phyloP scores from a whole-genome alignment of 768 basidiomycete genomes.

The Hypholoma sublateritium region DNA sequence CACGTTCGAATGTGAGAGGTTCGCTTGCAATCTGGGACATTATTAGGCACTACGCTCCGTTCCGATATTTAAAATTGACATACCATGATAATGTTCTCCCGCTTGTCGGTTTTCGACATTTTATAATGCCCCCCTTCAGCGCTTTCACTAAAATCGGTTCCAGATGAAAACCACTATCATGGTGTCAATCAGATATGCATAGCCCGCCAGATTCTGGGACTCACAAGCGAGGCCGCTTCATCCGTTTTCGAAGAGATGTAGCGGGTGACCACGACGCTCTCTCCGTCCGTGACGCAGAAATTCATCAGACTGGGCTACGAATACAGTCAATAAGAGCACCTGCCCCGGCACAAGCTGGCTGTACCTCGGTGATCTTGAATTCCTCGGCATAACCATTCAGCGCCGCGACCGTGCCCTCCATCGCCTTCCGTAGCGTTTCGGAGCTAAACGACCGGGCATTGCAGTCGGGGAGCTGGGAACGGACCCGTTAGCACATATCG shows the following conservation, averaged over 20 bases:
- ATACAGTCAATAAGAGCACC: not conserved
- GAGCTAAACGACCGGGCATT: slow-evolving; percentile 76
- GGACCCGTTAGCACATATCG: not conserved
- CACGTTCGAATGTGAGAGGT: slow-evolving; percentile 95
- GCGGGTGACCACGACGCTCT: slow-evolving; percentile 89
- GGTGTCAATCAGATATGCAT: not conserved
- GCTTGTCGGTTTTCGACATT: slow-evolving; percentile 94
- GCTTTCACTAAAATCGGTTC: slow-evolving; percentile 91
- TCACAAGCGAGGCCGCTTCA: slow-evolving; percentile 87
- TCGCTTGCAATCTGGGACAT: slow-evolving; percentile 75
- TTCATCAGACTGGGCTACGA: slow-evolving; percentile 85
- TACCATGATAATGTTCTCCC: slow-evolving; percentile 95
- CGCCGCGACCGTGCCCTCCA: slow-evolving; percentile 83
- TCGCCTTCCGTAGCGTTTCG: slow-evolving; percentile 71
- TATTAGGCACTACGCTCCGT: not conserved
- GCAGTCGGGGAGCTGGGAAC: slow-evolving; percentile 71
- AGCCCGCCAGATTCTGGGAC: not conserved
- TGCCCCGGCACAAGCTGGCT: slow-evolving; percentile 6
- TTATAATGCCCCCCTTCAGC: slow-evolving; percentile 87
- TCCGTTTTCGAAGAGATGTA: slow-evolving; percentile 92
- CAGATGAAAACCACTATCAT: slow-evolving; percentile 88
- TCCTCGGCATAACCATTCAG: slow-evolving; percentile 78
- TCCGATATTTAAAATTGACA: slow-evolving; percentile 14
- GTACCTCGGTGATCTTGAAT: slow-evolving; percentile 70
- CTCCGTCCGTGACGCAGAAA: slow-evolving; percentile 95